Percentiles rank a stretch among this genome's conserved stretches.
phyloP scores from a whole-genome alignment of 495 filamentous ascomycete species.

The Neurospora sp. region DNA sequence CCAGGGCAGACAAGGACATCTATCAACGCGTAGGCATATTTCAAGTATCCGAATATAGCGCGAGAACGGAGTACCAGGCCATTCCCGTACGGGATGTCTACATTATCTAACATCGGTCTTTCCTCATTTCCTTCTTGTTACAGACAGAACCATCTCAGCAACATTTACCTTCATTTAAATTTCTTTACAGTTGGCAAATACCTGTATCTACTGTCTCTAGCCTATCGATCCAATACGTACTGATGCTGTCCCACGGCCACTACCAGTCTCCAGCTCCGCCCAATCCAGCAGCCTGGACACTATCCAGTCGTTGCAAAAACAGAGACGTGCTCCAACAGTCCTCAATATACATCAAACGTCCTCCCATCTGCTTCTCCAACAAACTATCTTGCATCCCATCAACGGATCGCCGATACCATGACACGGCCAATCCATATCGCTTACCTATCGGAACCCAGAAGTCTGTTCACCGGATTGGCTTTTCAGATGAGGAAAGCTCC shows the following conservation, averaged over 20 bases:
- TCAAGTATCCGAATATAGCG: no score
- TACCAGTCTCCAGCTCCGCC: neutral
- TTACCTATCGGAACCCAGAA: neutral
- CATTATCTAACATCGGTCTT: neutral
- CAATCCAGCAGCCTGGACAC: neutral
- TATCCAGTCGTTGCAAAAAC: neutral
- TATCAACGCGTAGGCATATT: neutral
- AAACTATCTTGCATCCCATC: neutral
- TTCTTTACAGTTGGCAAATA: neutral
- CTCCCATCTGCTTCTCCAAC: neutral
- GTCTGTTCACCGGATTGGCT: neutral
- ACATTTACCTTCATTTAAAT: neutral
- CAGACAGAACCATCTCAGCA: neutral
- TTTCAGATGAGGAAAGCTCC: fast-evolving
- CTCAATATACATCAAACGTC: neutral
- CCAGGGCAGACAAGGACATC: neutral
- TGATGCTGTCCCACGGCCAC: neutral
- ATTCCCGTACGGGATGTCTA: neutral
- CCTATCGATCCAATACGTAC: fast-evolving
- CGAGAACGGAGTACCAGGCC: no score
- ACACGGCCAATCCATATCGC: neutral
- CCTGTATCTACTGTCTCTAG: neutral
- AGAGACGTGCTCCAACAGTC: neutral
- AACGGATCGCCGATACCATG: neutral
- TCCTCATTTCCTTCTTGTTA: neutral